Percentiles rank a stretch among this genome's conserved stretches.
These are phyloP conservation scores for Pichia sp. DNA, from an alignment of 1,139 yeast species.

Conservation along the genomic window DNA sequence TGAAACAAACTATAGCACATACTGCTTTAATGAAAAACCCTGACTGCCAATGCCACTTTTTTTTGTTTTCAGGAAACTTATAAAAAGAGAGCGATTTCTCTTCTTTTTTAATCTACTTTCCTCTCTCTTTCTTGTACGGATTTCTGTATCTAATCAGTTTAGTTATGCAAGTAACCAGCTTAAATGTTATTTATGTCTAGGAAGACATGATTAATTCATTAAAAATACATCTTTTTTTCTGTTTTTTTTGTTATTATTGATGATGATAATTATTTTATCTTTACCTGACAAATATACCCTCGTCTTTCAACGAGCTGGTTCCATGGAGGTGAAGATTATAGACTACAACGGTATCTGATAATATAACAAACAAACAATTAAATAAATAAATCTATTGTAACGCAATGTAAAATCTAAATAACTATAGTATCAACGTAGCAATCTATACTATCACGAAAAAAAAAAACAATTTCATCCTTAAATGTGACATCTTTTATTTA, in stretches of 20 bases:
- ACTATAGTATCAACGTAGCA: too few species aligned
- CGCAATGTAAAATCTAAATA: background rate
- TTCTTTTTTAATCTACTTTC: background rate
- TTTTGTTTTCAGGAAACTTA: background rate
- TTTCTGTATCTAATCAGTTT: background rate
- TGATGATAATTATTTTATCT: conserved; percentile 14
- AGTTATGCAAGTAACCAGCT: too few species aligned
- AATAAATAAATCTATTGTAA: background rate
- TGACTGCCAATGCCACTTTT: background rate
- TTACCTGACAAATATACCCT: conserved; percentile 18
- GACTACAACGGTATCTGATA: conserved; percentile 99
- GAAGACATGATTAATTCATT: background rate
- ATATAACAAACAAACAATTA: background rate
- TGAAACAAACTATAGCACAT: too few species aligned
- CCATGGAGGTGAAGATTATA: conserved; percentile 36
- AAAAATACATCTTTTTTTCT: background rate
- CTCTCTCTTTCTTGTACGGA: background rate
- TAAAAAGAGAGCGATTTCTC: background rate
- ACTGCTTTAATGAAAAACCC: background rate
- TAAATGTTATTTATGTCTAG: background rate
- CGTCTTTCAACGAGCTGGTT: conserved; percentile 20
- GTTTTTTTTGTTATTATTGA: background rate
- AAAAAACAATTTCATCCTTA: too few species aligned
- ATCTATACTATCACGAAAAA: too few species aligned
- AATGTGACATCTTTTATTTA: too few species aligned